Evolutionary conservation across 306 rosid genomes (phyloP), one percentile per base, ranked within the genome.

Genomic region (Cicer cuneatum): DNA sequence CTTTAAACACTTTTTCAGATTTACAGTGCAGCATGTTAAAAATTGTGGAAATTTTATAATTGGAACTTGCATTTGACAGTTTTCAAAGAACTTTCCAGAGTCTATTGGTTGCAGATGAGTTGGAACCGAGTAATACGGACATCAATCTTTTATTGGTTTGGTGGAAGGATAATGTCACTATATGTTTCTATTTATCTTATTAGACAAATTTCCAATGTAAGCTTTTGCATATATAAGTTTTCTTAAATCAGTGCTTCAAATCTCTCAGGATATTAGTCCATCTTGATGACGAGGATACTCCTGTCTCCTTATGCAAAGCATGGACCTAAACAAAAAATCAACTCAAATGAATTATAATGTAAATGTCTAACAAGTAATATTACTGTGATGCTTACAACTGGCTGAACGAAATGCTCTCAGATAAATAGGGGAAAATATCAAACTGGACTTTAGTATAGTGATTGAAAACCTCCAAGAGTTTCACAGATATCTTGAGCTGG

Each of bases 401-500:
- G 70, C 41, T 21, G 58, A 12, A 70, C 56, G 6, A 43, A 77
- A 59, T 10, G 8, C 21, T 49, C 72, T 10, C 18, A 14, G 5
- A 10, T 0, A 49, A 6, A 49, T 2, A 57, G 24, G 16, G 74
- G 53, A 21, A 56, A 79, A 77, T 69, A 54, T n/a, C 63, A 52
- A 29, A 1, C 10, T 37, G 14, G 46, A 67, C 14, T 40, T 43
- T 53, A 48, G 58, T 5, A 15, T 9, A 35, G 46, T 40, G 65
- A 66, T 24, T 1, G 24, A 37, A 78, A 66, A 12, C 35, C 21
- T 73, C 85, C 80, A 87, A 80, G 78, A 81, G 38, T 38, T 35
- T 19, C 46, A 81, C 46, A 82, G 80, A 80, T 78, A 69, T 82
- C 78, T 75, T 33, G 72, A 15, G 49, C 10, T 47, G 76, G 73